A percentile compares a stretch with the other conserved stretches of the same genome.
These are phyloP conservation scores for Pycnococcus provasolii DNA, from an alignment of 139 green algal genomes.

Conservation along the genomic window DNA sequence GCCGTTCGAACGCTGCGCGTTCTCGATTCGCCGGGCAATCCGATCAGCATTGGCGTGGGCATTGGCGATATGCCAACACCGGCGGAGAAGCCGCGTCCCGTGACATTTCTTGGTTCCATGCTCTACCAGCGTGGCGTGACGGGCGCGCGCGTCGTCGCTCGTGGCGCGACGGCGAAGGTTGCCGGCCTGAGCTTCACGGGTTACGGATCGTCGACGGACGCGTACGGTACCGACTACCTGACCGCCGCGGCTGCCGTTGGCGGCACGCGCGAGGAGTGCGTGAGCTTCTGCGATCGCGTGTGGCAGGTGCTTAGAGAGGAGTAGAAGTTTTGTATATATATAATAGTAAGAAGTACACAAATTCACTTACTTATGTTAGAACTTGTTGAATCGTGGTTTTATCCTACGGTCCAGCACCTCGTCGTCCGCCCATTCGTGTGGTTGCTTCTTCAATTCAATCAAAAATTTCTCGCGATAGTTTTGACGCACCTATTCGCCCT, in stretches of 20 bases:
- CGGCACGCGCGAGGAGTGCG: slow-evolving; percentile 46
- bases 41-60: slow-evolving; percentile 75
- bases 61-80: slow-evolving; percentile 13
- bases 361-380: too few species aligned
- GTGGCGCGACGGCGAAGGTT: slow-evolving; percentile 46
- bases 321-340: background rate
- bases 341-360: too few species aligned
- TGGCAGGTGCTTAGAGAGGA: slow-evolving; percentile 15
- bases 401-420: too few species aligned
- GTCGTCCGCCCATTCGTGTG: too few species aligned
- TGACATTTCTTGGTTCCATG: slow-evolving; percentile 68
- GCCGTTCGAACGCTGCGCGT: slow-evolving; percentile 44
- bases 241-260: slow-evolving; percentile 77
- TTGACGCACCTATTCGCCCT: too few species aligned
- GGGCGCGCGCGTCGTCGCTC: slow-evolving; percentile 62
- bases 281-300: slow-evolving; percentile 53
- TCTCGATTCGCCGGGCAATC: slow-evolving; percentile 71
- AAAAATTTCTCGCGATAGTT: too few species aligned
- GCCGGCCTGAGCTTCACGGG: slow-evolving; percentile 54
- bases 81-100: slow-evolving; percentile 1
- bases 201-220: slow-evolving; percentile 58
- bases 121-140: slow-evolving; percentile 65
- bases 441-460: too few species aligned
- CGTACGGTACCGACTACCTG: slow-evolving; percentile 67
- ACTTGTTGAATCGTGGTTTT: too few species aligned